These are phyloP conservation scores for Suhomyces canberraensis DNA, from an alignment of 805 yeast species.

Conservation along the genomic window DNA sequence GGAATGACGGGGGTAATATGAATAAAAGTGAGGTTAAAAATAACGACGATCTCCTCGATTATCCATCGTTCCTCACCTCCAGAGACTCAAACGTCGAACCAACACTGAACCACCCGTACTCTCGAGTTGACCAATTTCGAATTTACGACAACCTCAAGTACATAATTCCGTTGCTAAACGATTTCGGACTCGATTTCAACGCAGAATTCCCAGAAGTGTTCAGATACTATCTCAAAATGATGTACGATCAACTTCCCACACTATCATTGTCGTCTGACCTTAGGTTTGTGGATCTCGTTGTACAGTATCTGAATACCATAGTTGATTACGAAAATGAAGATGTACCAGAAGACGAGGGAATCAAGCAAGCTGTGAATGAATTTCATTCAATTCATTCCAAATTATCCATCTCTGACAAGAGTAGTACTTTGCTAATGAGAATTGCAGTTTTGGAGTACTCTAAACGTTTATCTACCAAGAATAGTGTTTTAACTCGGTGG, in stretches of 20 bases:
- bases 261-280: constrained; percentile 16
- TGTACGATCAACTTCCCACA: constrained; percentile 20
- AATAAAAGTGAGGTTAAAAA: too few relatives aligned
- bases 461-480: constrained; percentile 2
- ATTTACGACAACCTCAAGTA: constrained; percentile 14
- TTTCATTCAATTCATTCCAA: constrained; percentile 22
- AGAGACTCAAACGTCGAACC: not conserved
- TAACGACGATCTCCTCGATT: too few relatives aligned
- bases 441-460: constrained; percentile 19
- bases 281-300: constrained; percentile 20
- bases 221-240: constrained; percentile 19
- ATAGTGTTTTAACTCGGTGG: constrained; percentile 20
- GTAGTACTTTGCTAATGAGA: constrained; percentile 28
- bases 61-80: not conserved
- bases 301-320: constrained; percentile 18
- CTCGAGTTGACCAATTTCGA: constrained; percentile 13
- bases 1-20: too few relatives aligned
- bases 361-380: constrained; percentile 19
- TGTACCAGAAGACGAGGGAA: constrained; percentile 8
- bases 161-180: constrained; percentile 25
- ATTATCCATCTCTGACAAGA: constrained; percentile 10
- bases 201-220: constrained; percentile 20
- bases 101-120: constrained; percentile 8
- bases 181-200: constrained; percentile 23
- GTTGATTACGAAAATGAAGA: constrained; percentile 29